Evolutionary conservation across 2,329 filamentous ascomycete genomes (phyloP), one percentile per base, ranked within the genome.

Genomic region (Teratosphaeria epicoccoides): DNA sequence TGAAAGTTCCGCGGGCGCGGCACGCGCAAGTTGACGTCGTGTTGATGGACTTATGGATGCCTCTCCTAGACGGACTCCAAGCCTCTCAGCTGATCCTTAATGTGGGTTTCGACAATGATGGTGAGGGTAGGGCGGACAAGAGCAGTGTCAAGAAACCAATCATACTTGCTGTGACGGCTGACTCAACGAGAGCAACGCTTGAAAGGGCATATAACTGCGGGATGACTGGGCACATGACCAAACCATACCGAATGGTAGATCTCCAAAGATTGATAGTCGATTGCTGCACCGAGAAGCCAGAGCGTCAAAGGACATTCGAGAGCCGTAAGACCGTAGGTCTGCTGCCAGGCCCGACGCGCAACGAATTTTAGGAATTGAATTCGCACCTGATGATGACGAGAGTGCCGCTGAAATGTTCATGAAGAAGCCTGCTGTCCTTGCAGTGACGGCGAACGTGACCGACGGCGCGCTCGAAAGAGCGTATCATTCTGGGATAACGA

Each of bases 31-130:
- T 86, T 52, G 78, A 85, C 59, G 75, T 84, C 1, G 74, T 87
- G 23, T 69, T 87, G 43, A 87, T 87, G 84, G 84, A 87, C 66
- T 74, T 87, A 9, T 87, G 84, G 84, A 87, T 87, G 82, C 84
- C 84, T 0, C 73, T 81, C 57, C 82, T 87, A 73, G 83, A 87
- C 61, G 84, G 84, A 1, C 87, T 85, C 57, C 79, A 86, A 62
- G 84, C 84, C 1, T 80, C 83, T 0, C 74, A 78, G 59, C 71
- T 73, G 46, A 87, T 87, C 43, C 67, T 85, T 10, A 68, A 71
- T 23, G 75, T 82, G 71, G 47, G 26, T 69, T 4, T 43, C 20
- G n/a, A 22, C 5, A 17, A 20, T 14, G 43, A 37, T 24, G 46
- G 46, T 23, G 47, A 49, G 9, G 40, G 20, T 7, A 24, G 44